Evolutionary conservation across 2,329 filamentous ascomycete species (phyloP).

Genomic region (Sporothrix sp.): DNA sequence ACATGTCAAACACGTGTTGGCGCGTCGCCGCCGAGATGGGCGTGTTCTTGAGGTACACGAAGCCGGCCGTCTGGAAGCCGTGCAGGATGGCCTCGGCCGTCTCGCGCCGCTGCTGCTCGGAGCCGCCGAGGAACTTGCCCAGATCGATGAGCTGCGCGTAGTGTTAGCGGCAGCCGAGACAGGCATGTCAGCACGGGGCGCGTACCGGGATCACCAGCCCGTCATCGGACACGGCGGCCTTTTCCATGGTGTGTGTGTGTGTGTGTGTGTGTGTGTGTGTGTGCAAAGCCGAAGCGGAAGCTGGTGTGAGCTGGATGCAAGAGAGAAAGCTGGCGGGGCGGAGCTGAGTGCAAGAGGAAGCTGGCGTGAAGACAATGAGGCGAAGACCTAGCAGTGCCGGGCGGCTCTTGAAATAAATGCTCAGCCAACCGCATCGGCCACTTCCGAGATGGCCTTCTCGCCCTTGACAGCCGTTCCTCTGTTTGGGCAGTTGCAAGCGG

Average conservation of each 20-base stretch:
- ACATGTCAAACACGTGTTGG: constrained; percentile 53
- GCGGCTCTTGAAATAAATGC: no score
- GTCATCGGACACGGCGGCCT: constrained; percentile 22
- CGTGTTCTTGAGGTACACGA: constrained; percentile 80
- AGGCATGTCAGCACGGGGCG: background rate
- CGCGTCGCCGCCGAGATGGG: constrained; percentile 54
- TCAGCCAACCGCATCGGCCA: constrained; percentile 2
- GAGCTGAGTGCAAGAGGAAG: background rate
- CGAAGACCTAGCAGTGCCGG: no score
- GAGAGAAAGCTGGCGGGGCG: no score
- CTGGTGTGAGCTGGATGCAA: no score
- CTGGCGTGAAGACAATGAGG: no score
- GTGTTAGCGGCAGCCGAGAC: no score
- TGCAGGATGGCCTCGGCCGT: constrained; percentile 64
- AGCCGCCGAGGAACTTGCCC: constrained; percentile 57
- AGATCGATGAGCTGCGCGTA: constrained; percentile 81
- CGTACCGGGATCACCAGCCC: constrained; percentile 23
- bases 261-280: background rate
- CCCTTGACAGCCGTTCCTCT: background rate
- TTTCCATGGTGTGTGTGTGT: constrained; percentile 23
- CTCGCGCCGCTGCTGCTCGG: constrained; percentile 46
- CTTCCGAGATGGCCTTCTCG: constrained; percentile 2
- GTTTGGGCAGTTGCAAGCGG: background rate
- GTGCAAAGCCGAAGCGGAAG: background rate
- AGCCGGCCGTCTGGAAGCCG: constrained; percentile 78